These are phyloP conservation scores for Coemansia sp. DNA, from an alignment of 192 early-diverging fungal species.

Conservation along the genomic window DNA sequence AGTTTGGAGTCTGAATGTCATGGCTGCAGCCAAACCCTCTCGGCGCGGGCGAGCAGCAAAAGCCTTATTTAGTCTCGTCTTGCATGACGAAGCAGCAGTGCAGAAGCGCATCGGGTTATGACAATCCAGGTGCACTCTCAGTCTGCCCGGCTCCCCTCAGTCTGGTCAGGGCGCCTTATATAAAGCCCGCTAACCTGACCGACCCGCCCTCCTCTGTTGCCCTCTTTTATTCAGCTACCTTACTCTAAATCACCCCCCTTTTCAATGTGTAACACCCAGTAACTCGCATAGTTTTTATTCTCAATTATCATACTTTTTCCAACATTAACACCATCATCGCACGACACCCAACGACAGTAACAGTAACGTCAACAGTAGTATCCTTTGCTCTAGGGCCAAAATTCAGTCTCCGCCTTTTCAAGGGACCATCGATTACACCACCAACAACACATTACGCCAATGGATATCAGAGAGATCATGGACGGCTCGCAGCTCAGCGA, in stretches of 20 bases:
- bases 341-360: background rate
- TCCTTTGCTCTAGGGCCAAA: background rate
- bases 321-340: background rate
- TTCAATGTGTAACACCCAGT: slow-evolving; percentile 22
- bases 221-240: background rate
- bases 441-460: slow-evolving; percentile 4
- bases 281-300: slow-evolving; percentile 10
- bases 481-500: slow-evolving; percentile 33
- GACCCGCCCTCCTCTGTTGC: background rate
- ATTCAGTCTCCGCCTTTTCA: background rate
- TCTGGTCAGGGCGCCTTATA: slow-evolving; percentile 3
- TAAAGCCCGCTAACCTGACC: slow-evolving; percentile 8
- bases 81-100: slow-evolving; percentile 28
- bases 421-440: background rate
- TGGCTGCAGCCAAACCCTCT: slow-evolving; percentile 21
- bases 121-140: slow-evolving; percentile 34
- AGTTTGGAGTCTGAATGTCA: slow-evolving; percentile 3
- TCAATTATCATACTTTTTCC: background rate
- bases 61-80: slow-evolving; percentile 30
- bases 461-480: slow-evolving; percentile 51
- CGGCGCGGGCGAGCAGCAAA: background rate
- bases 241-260: background rate
- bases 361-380: background rate
- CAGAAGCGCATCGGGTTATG: slow-evolving; percentile 42
- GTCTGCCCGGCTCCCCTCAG: background rate